Conservation (phyloP, 352 stramenopile species). For the Saprolegnia parasitica region DNA sequence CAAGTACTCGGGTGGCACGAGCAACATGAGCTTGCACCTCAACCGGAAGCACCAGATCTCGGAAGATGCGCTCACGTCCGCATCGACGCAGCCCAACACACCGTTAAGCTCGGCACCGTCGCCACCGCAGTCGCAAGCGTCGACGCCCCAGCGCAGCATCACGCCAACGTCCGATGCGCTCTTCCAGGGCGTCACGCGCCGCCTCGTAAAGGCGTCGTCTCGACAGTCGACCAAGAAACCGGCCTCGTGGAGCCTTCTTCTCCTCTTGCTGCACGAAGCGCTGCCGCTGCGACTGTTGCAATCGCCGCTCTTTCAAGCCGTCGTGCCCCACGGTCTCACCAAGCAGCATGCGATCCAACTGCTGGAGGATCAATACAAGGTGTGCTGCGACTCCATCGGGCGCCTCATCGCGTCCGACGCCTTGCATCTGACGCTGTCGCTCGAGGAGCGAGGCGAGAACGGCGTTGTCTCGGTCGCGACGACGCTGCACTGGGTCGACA, state of each 20-base stretch:
- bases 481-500: slow-evolving; percentile 20
- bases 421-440: slow-evolving; percentile 13
- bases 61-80: not conserved
- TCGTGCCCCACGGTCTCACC: not conserved
- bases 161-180: slow-evolving; percentile 13
- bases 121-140: slow-evolving; percentile 6
- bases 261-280: slow-evolving; percentile 10
- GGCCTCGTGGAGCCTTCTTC: not conserved
- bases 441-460: not conserved
- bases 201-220: slow-evolving; percentile 3
- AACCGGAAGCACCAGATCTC: slow-evolving; percentile 21
- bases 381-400: slow-evolving; percentile 10
- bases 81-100: slow-evolving; percentile 22
- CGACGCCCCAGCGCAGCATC: slow-evolving; percentile 5
- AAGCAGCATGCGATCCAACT: not conserved
- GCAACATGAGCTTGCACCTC: slow-evolving; percentile 26
- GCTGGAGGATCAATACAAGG: slow-evolving; percentile 20
- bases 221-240: not conserved
- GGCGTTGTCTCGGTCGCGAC: slow-evolving; percentile 1
- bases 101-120: slow-evolving; percentile 1
- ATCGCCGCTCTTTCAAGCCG: slow-evolving; percentile 1
- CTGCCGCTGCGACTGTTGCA: slow-evolving; percentile 12
- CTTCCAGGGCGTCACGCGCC: not conserved
- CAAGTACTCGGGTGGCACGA: slow-evolving; percentile 27
- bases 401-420: not conserved